Evolutionary conservation across 1,284 basidiomycete species (phyloP).

Genomic region (Sporisorium exsertum): DNA sequence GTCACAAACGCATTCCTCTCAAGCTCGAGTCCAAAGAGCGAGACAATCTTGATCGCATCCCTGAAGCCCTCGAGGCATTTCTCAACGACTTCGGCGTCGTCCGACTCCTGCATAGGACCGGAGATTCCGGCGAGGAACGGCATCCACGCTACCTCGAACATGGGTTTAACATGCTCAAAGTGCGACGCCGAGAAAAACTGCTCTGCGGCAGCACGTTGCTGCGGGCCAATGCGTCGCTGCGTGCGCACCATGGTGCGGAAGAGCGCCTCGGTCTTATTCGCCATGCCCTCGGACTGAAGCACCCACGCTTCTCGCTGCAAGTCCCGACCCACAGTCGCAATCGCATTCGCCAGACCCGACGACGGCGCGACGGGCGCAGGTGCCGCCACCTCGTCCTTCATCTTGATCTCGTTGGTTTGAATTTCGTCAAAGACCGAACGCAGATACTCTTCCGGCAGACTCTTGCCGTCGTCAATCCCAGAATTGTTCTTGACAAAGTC

Average conservation of each 20-base stretch:
- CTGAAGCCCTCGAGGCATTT: slow-evolving; percentile 66
- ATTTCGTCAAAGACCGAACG: slow-evolving; percentile 66
- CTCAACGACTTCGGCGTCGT: slow-evolving; percentile 63
- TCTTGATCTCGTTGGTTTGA: slow-evolving; percentile 69
- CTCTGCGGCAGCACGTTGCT: slow-evolving; percentile 64
- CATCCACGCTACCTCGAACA: slow-evolving; percentile 70
- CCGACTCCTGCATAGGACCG: slow-evolving; percentile 66
- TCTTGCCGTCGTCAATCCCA: slow-evolving; percentile 68
- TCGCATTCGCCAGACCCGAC: slow-evolving; percentile 62
- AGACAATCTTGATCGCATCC: slow-evolving; percentile 68
- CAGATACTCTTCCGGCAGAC: slow-evolving; percentile 65
- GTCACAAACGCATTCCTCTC: slow-evolving; percentile 69
- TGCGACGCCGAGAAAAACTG: slow-evolving; percentile 68
- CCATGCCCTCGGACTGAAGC: slow-evolving; percentile 68
- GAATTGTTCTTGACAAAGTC: slow-evolving; percentile 69
- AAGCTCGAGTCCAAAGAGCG: slow-evolving; percentile 67
- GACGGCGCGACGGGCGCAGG: slow-evolving; percentile 33
- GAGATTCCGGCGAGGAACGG: slow-evolving; percentile 68
- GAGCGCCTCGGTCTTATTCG: slow-evolving; percentile 68
- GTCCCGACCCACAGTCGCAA: slow-evolving; percentile 67
- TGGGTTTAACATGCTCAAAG: slow-evolving; percentile 69
- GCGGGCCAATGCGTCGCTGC: slow-evolving; percentile 62
- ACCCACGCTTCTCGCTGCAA: slow-evolving; percentile 68
- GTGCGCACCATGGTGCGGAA: slow-evolving; percentile 69
- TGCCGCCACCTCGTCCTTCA: slow-evolving; percentile 66